A percentile compares a stretch with the other conserved stretches of the same genome.
These are phyloP conservation scores for Arthrobotrys sinensis DNA, from an alignment of 2,329 filamentous ascomycete genomes.

Conservation along the genomic window DNA sequence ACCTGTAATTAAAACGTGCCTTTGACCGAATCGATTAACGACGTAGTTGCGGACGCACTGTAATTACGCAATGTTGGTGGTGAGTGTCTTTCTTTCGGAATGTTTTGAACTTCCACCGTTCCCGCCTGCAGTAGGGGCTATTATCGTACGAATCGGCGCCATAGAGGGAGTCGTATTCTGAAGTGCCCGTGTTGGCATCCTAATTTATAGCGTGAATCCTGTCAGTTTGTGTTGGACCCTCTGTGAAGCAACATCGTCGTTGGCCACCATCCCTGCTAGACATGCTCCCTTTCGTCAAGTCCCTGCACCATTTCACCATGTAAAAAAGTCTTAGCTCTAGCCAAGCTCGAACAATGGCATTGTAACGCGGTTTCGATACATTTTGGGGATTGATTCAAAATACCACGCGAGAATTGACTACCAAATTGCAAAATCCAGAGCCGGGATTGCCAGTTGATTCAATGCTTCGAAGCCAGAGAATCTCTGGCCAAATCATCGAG, in stretches of 20 bases:
- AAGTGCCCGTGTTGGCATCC: slow-evolving; percentile 19
- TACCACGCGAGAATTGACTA: too few species aligned
- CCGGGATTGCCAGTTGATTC: too few species aligned
- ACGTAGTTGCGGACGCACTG: slow-evolving; percentile 54
- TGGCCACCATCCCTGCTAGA: too few species aligned
- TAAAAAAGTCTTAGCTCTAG: too few species aligned
- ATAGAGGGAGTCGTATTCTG: slow-evolving; percentile 55
- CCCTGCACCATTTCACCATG: too few species aligned
- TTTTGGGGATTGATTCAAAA: too few species aligned
- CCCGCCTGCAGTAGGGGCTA: not conserved
- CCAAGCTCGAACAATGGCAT: too few species aligned
- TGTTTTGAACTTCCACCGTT: not conserved
- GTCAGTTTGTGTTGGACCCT: slow-evolving; percentile 3
- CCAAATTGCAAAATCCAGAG: too few species aligned
- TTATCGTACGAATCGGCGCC: slow-evolving; percentile 52
- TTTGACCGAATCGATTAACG: slow-evolving; percentile 48
- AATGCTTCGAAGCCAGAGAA: too few species aligned
- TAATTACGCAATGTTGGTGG: not conserved
- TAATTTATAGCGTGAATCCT: not conserved
- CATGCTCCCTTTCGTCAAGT: too few species aligned
- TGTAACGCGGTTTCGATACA: too few species aligned
- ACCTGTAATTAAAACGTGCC: slow-evolving; percentile 4
- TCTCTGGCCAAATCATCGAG: too few species aligned
- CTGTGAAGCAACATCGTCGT: not conserved
- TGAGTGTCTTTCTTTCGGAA: not conserved